Evolutionary conservation across 768 basidiomycete species (phyloP), one percentile per base, ranked within the genome.

Genomic region (Psilocybe azurescens): DNA sequence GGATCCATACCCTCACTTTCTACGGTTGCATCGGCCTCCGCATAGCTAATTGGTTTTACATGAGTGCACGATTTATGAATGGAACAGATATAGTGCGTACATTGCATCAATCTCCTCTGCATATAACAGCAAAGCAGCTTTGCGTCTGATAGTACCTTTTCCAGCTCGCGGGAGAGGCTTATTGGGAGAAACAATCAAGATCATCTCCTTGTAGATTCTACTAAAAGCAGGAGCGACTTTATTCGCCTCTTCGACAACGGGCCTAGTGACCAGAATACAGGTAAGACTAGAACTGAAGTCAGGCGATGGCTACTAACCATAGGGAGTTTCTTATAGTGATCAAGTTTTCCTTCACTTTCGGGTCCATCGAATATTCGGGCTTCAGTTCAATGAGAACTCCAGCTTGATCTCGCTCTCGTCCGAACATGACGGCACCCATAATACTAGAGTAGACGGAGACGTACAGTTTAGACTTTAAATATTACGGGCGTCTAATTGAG

Each of bases 171-270:
- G 68, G 57, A 86, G 73, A 0, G 81, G 83, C 13, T 76, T 77
- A 4, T 68, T 67, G 3, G 66, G 64, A 1, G 59, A 53, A 0
- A 81, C 73, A 9, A 84, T 73, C 47, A 85, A 49, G 48, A 86
- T 79, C 79, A 85, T 81, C 64, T 86, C 81, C 58, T 82, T 82
- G 69, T 83, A 83, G 11, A 84, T 74, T 16, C 77, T 73, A 54
- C 78, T 80, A 58, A 78, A 82, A 1, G 72, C 57, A 0, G 84
- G 83, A 9, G 77, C 75, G 28, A 72, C 66, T 50, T 66, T 69
- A 65, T 83, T 84, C 3, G 81, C 81, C 29, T 81, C 76, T 46
- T 82, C 80, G 6, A 82, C 72, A 7, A 70, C 59, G 2, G 69
- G 73, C 78, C 78, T 81, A 53, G 29, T 39, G 13, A n/a, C 29